phyloP scores from a whole-genome alignment of 2,329 filamentous ascomycete genomes.

The Emydomyces testavorans region DNA sequence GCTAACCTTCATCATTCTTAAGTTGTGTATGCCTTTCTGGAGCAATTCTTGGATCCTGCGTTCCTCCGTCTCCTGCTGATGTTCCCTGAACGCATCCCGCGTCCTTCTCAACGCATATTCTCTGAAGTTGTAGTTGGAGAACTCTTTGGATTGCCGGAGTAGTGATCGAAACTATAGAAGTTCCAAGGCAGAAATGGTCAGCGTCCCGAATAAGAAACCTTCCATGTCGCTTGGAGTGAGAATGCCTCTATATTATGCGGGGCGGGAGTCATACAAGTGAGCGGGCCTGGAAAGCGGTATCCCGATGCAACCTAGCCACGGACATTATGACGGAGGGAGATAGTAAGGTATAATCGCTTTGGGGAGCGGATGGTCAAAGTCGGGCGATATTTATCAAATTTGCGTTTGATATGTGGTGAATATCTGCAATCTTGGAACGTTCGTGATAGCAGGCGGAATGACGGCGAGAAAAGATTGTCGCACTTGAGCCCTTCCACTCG shows the following conservation, averaged over 20 bases:
- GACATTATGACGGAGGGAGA: conserved; percentile 29
- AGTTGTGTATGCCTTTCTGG: conserved; percentile 73
- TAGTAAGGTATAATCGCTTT: background rate
- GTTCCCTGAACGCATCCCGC: conserved; percentile 77
- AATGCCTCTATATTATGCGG: background rate
- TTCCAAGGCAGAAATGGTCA: background rate
- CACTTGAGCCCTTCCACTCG: background rate
- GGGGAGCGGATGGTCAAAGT: background rate
- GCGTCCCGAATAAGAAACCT: background rate
- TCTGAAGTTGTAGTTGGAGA: conserved; percentile 92
- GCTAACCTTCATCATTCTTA: conserved; percentile 82
- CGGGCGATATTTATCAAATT: background rate
- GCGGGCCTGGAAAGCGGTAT: conserved; percentile 38
- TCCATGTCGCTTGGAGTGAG: background rate
- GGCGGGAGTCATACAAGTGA: conserved; percentile 31
- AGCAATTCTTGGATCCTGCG: conserved; percentile 75
- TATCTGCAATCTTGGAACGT: background rate
- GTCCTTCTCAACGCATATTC: conserved; percentile 91
- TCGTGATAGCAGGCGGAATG: background rate
- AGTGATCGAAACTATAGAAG: conserved; percentile 70
- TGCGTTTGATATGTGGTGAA: background rate
- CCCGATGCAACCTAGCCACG: conserved; percentile 31
- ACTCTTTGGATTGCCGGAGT: conserved; percentile 73
- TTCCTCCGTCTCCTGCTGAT: conserved; percentile 60
- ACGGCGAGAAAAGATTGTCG: background rate